Base-by-base conservation (phyloP, 176 grass and related monocot genomes). In the Areca catechu region DNA sequence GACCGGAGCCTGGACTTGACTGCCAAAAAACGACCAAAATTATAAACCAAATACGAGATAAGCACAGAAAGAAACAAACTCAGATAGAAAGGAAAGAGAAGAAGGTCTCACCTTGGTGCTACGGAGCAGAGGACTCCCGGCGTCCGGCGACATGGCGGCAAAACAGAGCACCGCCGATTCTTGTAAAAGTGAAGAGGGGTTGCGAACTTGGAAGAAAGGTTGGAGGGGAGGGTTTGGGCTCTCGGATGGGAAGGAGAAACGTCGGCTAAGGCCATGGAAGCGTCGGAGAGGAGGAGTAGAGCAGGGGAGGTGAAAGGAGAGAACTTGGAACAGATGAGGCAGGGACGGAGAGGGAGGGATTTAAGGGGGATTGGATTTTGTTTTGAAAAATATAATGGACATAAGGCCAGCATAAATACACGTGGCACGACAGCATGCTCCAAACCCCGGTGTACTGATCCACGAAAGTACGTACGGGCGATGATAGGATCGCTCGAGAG, bases 81-180 rank as follows among this genome's bases (percentile, higher is more conserved):
- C 5, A 0, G 16, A 24, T 37, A 10, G 37, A 53, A 10, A 71
- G 12, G 20, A 5, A 54, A 56, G 3, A 64, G 16, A 47, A 21
- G 12, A 15, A 15, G 17, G 18, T 17, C 58, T 58, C 24, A 81
- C 78, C 71, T 82, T 3, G 72, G 51, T 2, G 86, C 74, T 54
- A 91, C 80, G 53, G 92, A 91, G 86, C 86, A 90, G 15, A 67
- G 74, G 58, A 86, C 22, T 47, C 66, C 16, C 56, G 58, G 76
- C 63, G 68, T 34, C 56, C 79, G 54, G 51, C 65, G 56, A 55
- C 48, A 28, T 14, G 23, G 15, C 16, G 70, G 62, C 5, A 52
- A 60, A 6, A 49, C 47, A 30, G 67, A 50, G 50, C 72, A 54
- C 16, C 61, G 71, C 7, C 47, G 69, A 2, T 70, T 48, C 20